Base-by-base conservation (phyloP, 257 asterid genomes). In the Ajuga chamaepitys region DNA sequence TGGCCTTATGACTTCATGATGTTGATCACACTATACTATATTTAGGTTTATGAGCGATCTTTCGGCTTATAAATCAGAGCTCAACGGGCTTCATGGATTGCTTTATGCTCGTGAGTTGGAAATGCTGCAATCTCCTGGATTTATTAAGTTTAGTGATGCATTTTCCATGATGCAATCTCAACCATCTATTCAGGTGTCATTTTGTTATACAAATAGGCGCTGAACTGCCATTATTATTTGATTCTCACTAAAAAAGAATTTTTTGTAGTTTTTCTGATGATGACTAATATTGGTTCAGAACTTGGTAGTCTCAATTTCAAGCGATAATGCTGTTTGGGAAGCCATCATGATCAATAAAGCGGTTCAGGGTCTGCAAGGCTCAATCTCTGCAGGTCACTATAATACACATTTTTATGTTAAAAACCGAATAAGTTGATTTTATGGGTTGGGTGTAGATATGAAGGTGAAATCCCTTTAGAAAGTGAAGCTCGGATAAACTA, bases 291-390 rank as follows among this genome's bases (percentile, higher is more conserved):
- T 57, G 42, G 55, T 63, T 68, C 63, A 87, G 95, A 68, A 76
- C 32, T 70, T 77, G 89, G 85, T 87, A 3, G 11, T 61, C 55
- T 82, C 91, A 21, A 68, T 87, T 55, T 80, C 91, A 28, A 35
- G 80, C 53, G 95, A 87, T 38, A 66, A 70, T 64, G 87, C 82
- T 52, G 88, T 87, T 64, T 87, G 91, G 95, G 79, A 82, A 24
- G 89, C 95, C 51, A 75, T 84, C 68, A 69, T 66, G 81, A 64
- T 55, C 37, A 87, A 80, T 73, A 71, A 68, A 63, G 83, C 82
- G 2, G 80, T 84, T 75, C 83, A 71, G 73, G 67, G 78, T 70
- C 70, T 84, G 22, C 80, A 32, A 64, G 75, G 70, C 80, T 69
- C 80, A 0, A 4, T 80, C 51, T 24, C 75, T 61, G 74, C 85